Percentiles rank a stretch among this genome's conserved stretches.
phyloP scores from a whole-genome alignment of 2,329 filamentous ascomycete genomes.

The Dactylellina sp. region DNA sequence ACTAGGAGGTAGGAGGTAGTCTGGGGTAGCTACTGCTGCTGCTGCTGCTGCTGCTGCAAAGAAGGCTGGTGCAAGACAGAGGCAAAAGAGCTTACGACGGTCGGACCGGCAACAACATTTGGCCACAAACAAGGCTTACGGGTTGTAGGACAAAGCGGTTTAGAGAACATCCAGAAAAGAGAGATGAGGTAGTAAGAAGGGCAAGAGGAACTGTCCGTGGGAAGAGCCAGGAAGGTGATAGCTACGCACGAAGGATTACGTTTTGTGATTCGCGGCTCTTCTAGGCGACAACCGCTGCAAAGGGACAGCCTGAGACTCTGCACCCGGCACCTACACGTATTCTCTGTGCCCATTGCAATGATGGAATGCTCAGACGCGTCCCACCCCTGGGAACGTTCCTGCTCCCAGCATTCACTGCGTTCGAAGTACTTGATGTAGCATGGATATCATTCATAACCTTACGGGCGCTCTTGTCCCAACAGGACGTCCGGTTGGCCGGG shows the following conservation, averaged over 20 bases:
- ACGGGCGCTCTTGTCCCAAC: no score
- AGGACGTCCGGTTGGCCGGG: no score
- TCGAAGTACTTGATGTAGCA: no score
- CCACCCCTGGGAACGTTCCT: no score
- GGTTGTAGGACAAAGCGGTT: not conserved
- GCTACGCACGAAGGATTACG: conserved; percentile 4
- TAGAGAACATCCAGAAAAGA: not conserved
- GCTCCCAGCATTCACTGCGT: no score
- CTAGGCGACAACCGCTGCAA: not conserved
- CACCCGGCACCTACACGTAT: no score
- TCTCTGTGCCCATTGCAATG: no score
- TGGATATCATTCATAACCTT: no score
- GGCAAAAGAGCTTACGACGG: conserved; percentile 18
- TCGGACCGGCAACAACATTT: not conserved
- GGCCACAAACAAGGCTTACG: not conserved
- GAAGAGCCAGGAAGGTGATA: conserved; percentile 38
- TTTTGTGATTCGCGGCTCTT: conserved; percentile 12
- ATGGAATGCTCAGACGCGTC: no score
- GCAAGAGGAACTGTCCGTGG: conserved; percentile 2
- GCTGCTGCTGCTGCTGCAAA: no score
- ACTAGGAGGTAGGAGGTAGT: not conserved
- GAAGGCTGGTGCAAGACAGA: conserved; percentile 5
- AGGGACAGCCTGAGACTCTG: no score
- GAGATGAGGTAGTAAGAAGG: not conserved
- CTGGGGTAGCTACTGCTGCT: not conserved